phyloP scores from a whole-genome alignment of 345 rosid species.

The Laguncularia racemosa region DNA sequence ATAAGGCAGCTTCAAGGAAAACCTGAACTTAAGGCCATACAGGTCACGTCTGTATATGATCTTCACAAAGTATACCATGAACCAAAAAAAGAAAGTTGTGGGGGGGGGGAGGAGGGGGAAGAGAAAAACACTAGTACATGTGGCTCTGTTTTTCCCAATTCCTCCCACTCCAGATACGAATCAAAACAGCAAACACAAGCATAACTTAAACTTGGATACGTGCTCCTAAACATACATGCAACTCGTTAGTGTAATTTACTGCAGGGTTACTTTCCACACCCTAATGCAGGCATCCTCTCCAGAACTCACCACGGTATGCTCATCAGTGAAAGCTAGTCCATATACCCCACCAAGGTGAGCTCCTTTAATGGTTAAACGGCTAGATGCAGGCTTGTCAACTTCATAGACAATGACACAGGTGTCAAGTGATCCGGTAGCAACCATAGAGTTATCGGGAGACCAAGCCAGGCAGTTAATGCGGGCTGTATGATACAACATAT shows the following conservation, averaged over 20 bases:
- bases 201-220: no score
- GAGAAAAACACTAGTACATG: no score
- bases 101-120: no score
- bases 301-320: conserved; percentile 56
- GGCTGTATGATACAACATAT: conserved; percentile 80
- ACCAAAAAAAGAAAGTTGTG: no score
- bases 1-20: no score
- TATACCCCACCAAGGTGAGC: conserved; percentile 93
- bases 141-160: no score
- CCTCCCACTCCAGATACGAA: no score
- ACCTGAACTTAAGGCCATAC: no score
- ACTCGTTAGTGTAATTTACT: conserved; percentile 8
- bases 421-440: conserved; percentile 87
- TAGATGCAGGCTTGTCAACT: conserved; percentile 65
- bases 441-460: conserved; percentile 70
- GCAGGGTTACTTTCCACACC: conserved; percentile 47
- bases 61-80: no score
- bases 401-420: conserved; percentile 70
- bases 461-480: conserved; percentile 88
- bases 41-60: no score
- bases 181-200: no score
- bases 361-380: conserved; percentile 66
- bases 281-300: conserved; percentile 94
- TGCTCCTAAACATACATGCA: no score
- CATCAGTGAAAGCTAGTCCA: conserved; percentile 70